Base-by-base conservation (phyloP, 352 stramenopile genomes). In the Pythium aristosporum region DNA sequence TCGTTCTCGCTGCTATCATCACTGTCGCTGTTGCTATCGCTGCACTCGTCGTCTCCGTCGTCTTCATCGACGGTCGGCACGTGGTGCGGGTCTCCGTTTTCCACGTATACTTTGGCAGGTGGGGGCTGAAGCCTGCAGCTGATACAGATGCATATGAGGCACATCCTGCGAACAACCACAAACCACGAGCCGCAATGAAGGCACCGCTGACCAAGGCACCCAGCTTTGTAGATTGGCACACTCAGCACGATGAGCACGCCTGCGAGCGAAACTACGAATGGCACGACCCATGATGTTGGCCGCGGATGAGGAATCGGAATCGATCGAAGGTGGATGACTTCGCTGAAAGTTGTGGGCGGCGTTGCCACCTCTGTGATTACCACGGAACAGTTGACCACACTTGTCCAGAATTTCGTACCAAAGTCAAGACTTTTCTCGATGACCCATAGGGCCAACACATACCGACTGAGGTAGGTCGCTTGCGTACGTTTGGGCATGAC, bases 151-250 rank as follows among this genome's bases (percentile, higher is more conserved):
- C 83, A 92, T 10, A 76, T 28, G 9, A 72, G 28, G 52, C 83
- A 92, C 50, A 87, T 73, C 3, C 65, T 42, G 28, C 79, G 72
- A 16, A 77, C 47, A 10, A 86, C 34, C 9, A 92, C 78, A n/a
- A 91, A 56, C 75, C 80, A 89, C n/a, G 81, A 88, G 4, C 78
- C 83, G 34, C 83, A 92, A 47, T 91, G 81, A 10, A 72, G 54
- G 71, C 83, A 91, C 9, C 76, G 73, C 53, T 89, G 74, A 15
- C 71, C 68, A 18, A 68, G 76, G 3, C 82, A 53, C 28, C 71
- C 67, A 2, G 73, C 81, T 9, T 84, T 81, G 63, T 88, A 89
- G 11, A 88, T 32, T 13, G 79, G 79, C 16, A 90, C 66, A 23
- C 69, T 72, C 47, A 87, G 37, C 0, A 77, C 36, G 3, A 65